Evolutionary conservation across 768 basidiomycete genomes (phyloP).

Genomic region (Podaxis carcinomalis): DNA sequence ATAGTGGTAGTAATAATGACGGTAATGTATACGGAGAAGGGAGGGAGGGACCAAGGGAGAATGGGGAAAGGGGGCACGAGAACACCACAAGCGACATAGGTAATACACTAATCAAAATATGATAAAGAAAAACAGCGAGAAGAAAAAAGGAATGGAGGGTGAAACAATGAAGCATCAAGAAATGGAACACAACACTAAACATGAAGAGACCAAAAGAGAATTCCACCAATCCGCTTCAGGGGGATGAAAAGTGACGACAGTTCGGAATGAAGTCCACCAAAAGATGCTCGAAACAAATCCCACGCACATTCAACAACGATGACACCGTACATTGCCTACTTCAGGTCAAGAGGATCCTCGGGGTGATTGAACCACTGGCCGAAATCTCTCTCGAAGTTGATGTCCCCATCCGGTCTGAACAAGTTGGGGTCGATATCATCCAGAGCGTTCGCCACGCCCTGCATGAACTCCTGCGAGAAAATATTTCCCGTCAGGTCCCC

Average conservation of each 20-base stretch:
- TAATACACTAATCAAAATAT: conserved; percentile 13
- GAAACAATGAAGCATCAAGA: conserved; percentile 6
- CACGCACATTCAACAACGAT: background rate
- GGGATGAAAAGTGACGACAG: conserved; percentile 6
- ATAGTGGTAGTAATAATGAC: background rate
- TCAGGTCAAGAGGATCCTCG: conserved; percentile 40
- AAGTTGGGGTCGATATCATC: conserved; percentile 28
- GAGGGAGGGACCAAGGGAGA: background rate
- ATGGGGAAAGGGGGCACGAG: background rate
- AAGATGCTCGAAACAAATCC: background rate
- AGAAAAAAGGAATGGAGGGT: conserved; percentile 6
- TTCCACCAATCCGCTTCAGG: conserved; percentile 11
- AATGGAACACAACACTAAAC: conserved; percentile 5
- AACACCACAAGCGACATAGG: conserved; percentile 4
- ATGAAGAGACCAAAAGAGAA: conserved; percentile 3
- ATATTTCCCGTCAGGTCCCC: conserved; percentile 1
- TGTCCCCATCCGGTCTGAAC: conserved; percentile 35
- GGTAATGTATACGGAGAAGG: background rate
- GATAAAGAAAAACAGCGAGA: conserved; percentile 11
- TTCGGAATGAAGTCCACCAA: background rate
- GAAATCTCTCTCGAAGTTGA: conserved; percentile 73
- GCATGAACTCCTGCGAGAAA: conserved; percentile 13
- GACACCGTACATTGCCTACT: conserved; percentile 18
- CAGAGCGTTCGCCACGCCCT: conserved; percentile 12
- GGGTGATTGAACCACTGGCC: conserved; percentile 68